Conservation (phyloP, 805 yeast species). For the Candida sithepensis region DNA sequence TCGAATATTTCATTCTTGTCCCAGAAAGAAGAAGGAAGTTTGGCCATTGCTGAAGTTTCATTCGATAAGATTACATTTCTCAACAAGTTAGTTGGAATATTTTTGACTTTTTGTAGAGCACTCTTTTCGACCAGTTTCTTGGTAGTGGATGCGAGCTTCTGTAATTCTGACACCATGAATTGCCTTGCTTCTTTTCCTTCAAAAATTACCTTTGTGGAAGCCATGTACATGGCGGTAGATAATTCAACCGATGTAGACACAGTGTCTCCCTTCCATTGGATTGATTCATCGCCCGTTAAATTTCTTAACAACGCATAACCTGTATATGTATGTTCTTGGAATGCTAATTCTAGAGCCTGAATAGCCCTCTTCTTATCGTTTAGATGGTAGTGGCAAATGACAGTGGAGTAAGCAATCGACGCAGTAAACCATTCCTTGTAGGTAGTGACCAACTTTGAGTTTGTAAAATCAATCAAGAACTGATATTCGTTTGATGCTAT, state of each 20-base stretch:
- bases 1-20: slow-evolving; percentile 59
- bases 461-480: slow-evolving; percentile 54
- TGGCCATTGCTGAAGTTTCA: slow-evolving; percentile 68
- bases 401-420: slow-evolving; percentile 63
- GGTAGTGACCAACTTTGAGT: slow-evolving; percentile 52
- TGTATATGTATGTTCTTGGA: slow-evolving; percentile 52
- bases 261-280: slow-evolving; percentile 24
- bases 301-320: slow-evolving; percentile 47
- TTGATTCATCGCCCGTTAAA: slow-evolving; percentile 36
- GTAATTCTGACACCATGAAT: slow-evolving; percentile 32
- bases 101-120: slow-evolving; percentile 18
- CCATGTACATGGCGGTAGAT: slow-evolving; percentile 54
- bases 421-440: slow-evolving; percentile 71
- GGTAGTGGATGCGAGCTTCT: slow-evolving; percentile 11
- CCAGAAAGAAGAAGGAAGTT: slow-evolving; percentile 62
- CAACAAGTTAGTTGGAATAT: slow-evolving; percentile 58
- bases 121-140: slow-evolving; percentile 15
- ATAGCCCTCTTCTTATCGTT: slow-evolving; percentile 41
- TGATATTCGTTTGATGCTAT: slow-evolving; percentile 60
- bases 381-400: slow-evolving; percentile 53
- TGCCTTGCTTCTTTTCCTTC: slow-evolving; percentile 40
- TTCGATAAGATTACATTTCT: slow-evolving; percentile 70
- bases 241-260: slow-evolving; percentile 35
- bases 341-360: slow-evolving; percentile 46
- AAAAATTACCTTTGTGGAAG: slow-evolving; percentile 56